Evolutionary conservation across 352 stramenopile genomes (phyloP).

Genomic region (Pythium scleroteichum): DNA sequence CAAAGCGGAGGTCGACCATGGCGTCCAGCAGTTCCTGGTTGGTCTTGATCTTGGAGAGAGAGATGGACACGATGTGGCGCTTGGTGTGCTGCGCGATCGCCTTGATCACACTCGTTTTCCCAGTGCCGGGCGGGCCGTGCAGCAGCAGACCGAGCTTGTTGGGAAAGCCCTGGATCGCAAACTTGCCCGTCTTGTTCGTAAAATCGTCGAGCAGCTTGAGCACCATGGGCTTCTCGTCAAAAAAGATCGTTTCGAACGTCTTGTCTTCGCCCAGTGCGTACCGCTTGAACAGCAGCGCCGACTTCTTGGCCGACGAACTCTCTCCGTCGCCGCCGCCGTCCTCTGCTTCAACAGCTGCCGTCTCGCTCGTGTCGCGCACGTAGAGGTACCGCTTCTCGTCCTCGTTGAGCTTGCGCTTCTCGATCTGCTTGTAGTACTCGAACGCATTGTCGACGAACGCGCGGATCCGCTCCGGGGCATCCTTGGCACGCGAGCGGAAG

Average conservation of each 20-base stretch:
- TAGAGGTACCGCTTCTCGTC: conserved; percentile 45
- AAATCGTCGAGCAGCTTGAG: conserved; percentile 82
- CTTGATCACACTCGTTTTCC: conserved; percentile 92
- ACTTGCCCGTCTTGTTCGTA: conserved; percentile 67
- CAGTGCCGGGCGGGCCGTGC: conserved; percentile 84
- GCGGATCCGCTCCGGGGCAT: conserved; percentile 37
- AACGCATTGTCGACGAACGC: conserved; percentile 36
- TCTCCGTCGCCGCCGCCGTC: conserved; percentile 23
- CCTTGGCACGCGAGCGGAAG: conserved; percentile 18
- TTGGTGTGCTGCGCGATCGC: conserved; percentile 78
- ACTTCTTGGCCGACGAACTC: conserved; percentile 14
- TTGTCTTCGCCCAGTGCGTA: conserved; percentile 87
- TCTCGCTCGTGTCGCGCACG: conserved; percentile 22
- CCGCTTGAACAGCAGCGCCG: conserved; percentile 45
- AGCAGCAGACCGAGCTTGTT: conserved; percentile 90
- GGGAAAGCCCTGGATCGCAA: conserved; percentile 84
- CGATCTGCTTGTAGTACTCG: conserved; percentile 29
- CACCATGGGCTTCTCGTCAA: conserved; percentile 74
- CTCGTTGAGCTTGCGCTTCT: conserved; percentile 19
- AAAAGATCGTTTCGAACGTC: conserved; percentile 90
- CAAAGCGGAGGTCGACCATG: conserved; percentile 72
- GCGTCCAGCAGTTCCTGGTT: conserved; percentile 83
- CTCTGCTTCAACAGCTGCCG: neutral
- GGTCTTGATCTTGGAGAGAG: conserved; percentile 72
- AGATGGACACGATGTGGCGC: conserved; percentile 78